Evolutionary conservation across 2,329 filamentous ascomycete species (phyloP), one percentile per base, ranked within the genome.

Genomic region (Stylonectria norvegica): DNA sequence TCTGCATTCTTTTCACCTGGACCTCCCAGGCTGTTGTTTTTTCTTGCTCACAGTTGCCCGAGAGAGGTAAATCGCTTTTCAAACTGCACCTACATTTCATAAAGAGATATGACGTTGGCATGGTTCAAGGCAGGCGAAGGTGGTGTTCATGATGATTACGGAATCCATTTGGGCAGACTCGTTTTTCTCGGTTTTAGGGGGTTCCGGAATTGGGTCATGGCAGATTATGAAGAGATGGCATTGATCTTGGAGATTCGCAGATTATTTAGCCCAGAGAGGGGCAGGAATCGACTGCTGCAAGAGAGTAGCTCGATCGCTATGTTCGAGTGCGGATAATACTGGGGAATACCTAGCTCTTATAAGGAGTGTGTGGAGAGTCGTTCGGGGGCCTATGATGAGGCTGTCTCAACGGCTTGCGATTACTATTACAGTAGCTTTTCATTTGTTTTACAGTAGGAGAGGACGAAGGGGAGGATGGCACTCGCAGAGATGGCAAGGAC

Each of bases 141-240:
- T 23, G 52, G 56, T 60, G 56, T 61, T 61, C 47, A 55, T 52
- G 51, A 57, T 52, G 47, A 52, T 54, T 57, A 57, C 47, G 55
- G 56, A 50, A 55, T 53, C 47, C 48, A 40, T 48, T 52, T 46
- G 14, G 16, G 30, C 30, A 32, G n/a, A 32, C 7, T 18, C 30
- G n/a, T 32, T 30, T 32, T 19, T 32, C 7, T n/a, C 5, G 30
- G 30, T 32, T 42, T 36, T 22, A 45, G 43, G 49, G 55, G 50
- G 43, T 49, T 51, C 40, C 46, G 50, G 55, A 41, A 48, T 46
- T 47, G 44, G 40, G 48, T 57, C 48, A 57, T 46, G 54, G 54
- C 54, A 34, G 48, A 53, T 47, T 56, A 57, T 56, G 54, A 57
- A 57, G 52, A 57, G 54, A 56, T 53, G 54, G 54, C 45, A 55